Percentiles rank a stretch among this genome's conserved stretches.
Evolutionary conservation across 257 asterid genomes (phyloP).

Genomic region (Nicotiana otophora): DNA sequence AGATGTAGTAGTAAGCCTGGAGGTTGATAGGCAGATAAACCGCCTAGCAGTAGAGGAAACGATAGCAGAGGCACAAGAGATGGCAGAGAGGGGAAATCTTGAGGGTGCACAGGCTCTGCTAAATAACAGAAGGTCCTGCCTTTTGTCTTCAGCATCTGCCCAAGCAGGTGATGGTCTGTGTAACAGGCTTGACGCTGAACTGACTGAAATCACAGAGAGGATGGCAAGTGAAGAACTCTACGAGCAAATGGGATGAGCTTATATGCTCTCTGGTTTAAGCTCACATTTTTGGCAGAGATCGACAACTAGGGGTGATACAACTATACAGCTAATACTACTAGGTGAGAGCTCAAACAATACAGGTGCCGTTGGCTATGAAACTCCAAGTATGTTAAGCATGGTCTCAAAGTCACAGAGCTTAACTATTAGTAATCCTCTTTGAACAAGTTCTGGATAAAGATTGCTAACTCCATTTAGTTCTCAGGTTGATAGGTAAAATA

Average conservation of each 20-base stretch:
- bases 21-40: constrained; percentile 36
- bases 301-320: constrained; percentile 28
- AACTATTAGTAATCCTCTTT: neutral
- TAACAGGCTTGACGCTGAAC: constrained; percentile 22
- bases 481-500: neutral
- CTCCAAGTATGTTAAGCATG: constrained; percentile 23
- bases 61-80: constrained; percentile 26
- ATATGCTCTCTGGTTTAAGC: constrained; percentile 26
- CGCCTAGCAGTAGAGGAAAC: constrained; percentile 19
- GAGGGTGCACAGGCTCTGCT: constrained; percentile 16
- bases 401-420: constrained; percentile 20
- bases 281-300: constrained; percentile 37
- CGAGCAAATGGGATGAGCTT: constrained; percentile 28
- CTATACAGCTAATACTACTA: neutral
- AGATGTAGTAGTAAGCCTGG: constrained; percentile 18
- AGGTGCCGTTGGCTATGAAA: constrained; percentile 11
- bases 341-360: constrained; percentile 13
- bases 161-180: constrained; percentile 26
- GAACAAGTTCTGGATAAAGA: neutral
- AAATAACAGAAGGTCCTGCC: neutral
- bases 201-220: constrained; percentile 22
- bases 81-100: constrained; percentile 31
- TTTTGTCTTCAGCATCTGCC: constrained; percentile 19
- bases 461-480: neutral
- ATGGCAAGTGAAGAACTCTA: constrained; percentile 28